phyloP scores from a whole-genome alignment of 2,329 filamentous ascomycete genomes.

The Aspergillus felis region DNA sequence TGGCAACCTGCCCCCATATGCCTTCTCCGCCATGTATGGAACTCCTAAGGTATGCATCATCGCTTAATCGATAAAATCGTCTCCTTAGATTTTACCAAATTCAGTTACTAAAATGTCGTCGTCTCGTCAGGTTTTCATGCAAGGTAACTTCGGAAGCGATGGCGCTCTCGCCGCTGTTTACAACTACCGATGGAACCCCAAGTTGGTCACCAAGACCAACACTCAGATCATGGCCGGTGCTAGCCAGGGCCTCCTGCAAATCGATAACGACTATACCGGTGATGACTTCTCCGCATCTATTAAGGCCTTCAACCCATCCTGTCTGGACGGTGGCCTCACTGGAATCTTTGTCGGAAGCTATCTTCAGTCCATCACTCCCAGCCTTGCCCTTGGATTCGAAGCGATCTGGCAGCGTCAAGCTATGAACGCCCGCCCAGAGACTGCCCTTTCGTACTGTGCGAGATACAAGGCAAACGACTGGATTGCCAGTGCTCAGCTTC shows the following conservation, averaged over 20 bases:
- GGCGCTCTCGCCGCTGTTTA: constrained; percentile 81
- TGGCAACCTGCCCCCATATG: constrained; percentile 80
- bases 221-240: constrained; percentile 76
- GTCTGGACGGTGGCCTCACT: constrained; percentile 85
- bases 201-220: constrained; percentile 80
- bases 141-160: constrained; percentile 93
- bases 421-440: constrained; percentile 82
- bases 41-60: constrained; percentile 71
- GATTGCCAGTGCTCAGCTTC: constrained; percentile 86
- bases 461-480: constrained; percentile 90
- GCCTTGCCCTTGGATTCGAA: constrained; percentile 82
- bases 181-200: constrained; percentile 84
- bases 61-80: constrained; percentile 13
- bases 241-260: constrained; percentile 80
- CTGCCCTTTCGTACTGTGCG: constrained; percentile 81
- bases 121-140: constrained; percentile 73
- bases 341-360: constrained; percentile 96
- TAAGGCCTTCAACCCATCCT: constrained; percentile 93
- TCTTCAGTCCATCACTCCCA: constrained; percentile 85
- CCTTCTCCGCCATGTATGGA: constrained; percentile 89
- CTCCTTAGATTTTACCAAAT: neutral
- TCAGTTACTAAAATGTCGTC: constrained; percentile 9
- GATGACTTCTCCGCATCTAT: constrained; percentile 88
- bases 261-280: constrained; percentile 94
- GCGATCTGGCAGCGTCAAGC: constrained; percentile 88